Percentiles rank a stretch among this genome's conserved stretches.
These are phyloP conservation scores for Lactuca sativa DNA, from an alignment of 129 eudicot species.

Conservation along the genomic window DNA sequence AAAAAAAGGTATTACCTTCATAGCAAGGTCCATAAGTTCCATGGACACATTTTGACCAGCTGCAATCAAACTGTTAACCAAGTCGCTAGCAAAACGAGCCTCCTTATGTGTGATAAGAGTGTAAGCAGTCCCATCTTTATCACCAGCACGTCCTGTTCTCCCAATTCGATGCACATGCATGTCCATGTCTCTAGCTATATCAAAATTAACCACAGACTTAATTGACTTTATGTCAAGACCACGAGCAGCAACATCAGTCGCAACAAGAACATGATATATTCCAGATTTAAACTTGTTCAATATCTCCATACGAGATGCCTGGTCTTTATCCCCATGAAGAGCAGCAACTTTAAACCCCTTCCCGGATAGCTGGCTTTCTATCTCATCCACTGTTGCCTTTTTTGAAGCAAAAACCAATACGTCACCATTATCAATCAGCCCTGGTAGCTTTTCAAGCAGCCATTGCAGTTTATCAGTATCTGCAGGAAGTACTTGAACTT, in stretches of 20 bases:
- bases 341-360: constrained; percentile 89
- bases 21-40: constrained; percentile 97
- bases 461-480: constrained; percentile 84
- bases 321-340: constrained; percentile 97
- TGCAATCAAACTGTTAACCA: constrained; percentile 90
- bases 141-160: constrained; percentile 99
- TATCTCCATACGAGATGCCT: constrained; percentile 86
- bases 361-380: constrained; percentile 70
- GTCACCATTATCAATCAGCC: constrained; percentile 82
- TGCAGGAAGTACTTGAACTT: constrained; percentile 71
- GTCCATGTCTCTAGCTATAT: constrained; percentile 97
- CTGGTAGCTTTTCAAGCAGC: constrained; percentile 83
- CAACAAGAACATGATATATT: constrained; percentile 83
- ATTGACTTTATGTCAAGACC: constrained; percentile 97
- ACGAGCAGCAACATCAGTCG: constrained; percentile 99
- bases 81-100: constrained; percentile 95
- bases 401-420: constrained; percentile 92
- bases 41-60: constrained; percentile 92
- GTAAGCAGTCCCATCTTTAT: constrained; percentile 96
- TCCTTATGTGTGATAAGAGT: constrained; percentile 93
- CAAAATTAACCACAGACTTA: constrained; percentile 93
- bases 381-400: constrained; percentile 88
- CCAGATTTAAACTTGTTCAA: constrained; percentile 88
- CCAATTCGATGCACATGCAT: constrained; percentile 99
- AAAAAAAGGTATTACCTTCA: constrained; percentile 65